phyloP scores from a whole-genome alignment of 106 monocot species.

The Phalaenopsis aphrodite region DNA sequence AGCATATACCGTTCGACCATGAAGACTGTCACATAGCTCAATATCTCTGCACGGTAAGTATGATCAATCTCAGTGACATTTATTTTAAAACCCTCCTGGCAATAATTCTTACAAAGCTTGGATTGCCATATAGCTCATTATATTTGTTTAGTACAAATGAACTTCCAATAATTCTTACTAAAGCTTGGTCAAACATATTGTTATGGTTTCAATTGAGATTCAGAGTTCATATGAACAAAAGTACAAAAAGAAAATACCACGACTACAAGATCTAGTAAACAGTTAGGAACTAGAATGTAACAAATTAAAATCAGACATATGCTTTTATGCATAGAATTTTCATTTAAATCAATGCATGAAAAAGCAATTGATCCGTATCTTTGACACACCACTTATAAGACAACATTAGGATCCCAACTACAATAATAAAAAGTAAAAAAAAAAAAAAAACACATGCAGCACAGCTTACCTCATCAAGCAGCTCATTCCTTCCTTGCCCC shows the following conservation, averaged over 20 bases:
- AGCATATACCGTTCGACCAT: neutral
- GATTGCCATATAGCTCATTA: neutral
- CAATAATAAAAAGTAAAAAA: neutral
- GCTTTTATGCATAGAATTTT: neutral
- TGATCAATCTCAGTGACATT: neutral
- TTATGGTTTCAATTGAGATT: too few species aligned
- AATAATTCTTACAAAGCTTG: neutral
- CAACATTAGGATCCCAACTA: neutral
- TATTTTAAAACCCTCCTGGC: neutral
- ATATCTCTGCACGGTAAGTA: neutral
- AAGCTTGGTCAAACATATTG: too few species aligned
- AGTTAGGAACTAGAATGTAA: too few species aligned
- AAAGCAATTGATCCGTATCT: neutral
- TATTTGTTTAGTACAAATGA: neutral
- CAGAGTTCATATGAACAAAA: too few species aligned
- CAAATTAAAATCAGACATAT: too few species aligned
- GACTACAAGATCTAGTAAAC: too few species aligned
- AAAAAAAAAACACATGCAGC: neutral
- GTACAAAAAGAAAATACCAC: too few species aligned
- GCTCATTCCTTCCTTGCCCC: constrained; percentile 67
- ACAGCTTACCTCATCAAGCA: constrained; percentile 70
- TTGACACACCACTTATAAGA: neutral
- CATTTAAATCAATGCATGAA: neutral
- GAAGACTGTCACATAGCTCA: neutral
- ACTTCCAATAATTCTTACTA: too few species aligned